Evolutionary conservation across 208 protist species (phyloP).

Genomic region (Acanthamoeba castellanii): DNA sequence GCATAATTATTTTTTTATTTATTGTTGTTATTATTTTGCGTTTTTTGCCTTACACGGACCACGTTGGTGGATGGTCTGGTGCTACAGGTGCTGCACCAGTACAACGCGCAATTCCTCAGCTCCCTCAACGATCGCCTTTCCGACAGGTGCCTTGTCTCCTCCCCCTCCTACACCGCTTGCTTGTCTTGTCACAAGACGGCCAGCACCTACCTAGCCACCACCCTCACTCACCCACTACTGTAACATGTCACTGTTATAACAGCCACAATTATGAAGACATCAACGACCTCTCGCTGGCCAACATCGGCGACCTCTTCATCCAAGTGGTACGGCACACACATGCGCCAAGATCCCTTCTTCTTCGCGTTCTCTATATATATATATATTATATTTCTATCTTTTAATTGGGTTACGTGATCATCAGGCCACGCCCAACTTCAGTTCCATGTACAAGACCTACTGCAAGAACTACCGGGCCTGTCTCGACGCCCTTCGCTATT

Average conservation of each 20-base stretch:
- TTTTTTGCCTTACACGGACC: neutral
- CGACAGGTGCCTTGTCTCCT: neutral
- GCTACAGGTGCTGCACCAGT: neutral
- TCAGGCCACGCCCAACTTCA: constrained; percentile 35
- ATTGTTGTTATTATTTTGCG: neutral
- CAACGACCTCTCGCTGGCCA: constrained; percentile 43
- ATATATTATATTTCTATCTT: too few species aligned
- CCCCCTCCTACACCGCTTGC: neutral
- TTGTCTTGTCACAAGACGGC: neutral
- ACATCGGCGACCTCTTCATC: constrained; percentile 49
- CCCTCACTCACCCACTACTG: neutral
- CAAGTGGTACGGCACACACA: neutral
- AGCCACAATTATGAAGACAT: constrained; percentile 8
- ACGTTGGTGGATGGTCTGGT: neutral
- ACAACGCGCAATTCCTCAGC: constrained; percentile 39
- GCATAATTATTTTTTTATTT: neutral
- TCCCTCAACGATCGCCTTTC: constrained; percentile 28
- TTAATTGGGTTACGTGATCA: too few species aligned
- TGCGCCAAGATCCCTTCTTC: neutral
- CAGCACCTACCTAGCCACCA: too few species aligned
- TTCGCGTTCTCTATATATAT: too few species aligned
- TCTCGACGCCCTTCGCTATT: constrained; percentile 24
- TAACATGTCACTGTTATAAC: neutral
- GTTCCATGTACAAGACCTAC: constrained; percentile 28
- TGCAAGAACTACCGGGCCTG: constrained; percentile 56